These are phyloP conservation scores for Citrus reticulata DNA, from an alignment of 345 rosid genomes.

Conservation along the genomic window DNA sequence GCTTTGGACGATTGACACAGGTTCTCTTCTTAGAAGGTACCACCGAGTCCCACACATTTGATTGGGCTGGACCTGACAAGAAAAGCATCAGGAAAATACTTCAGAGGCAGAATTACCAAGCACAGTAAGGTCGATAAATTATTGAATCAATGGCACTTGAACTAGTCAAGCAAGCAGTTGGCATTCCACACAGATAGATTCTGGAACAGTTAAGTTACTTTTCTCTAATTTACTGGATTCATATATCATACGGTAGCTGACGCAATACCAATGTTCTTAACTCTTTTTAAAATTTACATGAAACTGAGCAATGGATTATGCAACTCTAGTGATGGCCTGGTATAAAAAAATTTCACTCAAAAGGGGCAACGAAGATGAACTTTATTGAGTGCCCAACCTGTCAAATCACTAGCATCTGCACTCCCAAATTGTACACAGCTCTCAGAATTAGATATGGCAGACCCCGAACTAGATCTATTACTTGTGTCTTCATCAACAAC, in stretches of 20 bases:
- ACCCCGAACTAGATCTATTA: constrained; percentile 95
- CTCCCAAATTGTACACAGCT: constrained; percentile 88
- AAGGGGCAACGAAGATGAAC: background rate
- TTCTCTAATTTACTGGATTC: background rate
- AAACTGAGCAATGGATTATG: background rate
- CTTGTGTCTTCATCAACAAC: constrained; percentile 75
- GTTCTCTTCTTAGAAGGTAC: constrained; percentile 95
- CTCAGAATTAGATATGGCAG: constrained; percentile 93
- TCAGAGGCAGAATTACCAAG: background rate
- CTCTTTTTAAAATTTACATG: background rate
- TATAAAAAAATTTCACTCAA: background rate
- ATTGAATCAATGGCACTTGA: background rate
- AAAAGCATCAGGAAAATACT: constrained; percentile 3
- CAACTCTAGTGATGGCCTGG: background rate
- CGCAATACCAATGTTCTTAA: background rate
- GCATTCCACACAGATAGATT: background rate
- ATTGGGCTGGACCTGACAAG: constrained; percentile 76
- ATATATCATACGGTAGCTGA: background rate
- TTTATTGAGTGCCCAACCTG: constrained; percentile 48
- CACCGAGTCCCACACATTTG: constrained; percentile 79
- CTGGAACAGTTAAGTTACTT: background rate
- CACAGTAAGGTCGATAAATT: background rate
- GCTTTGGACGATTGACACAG: constrained; percentile 77
- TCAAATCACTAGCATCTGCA: constrained; percentile 84
- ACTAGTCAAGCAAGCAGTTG: constrained; percentile 2